Conservation (phyloP, 129 eudicot genomes). For the Ambrosia trifida region DNA sequence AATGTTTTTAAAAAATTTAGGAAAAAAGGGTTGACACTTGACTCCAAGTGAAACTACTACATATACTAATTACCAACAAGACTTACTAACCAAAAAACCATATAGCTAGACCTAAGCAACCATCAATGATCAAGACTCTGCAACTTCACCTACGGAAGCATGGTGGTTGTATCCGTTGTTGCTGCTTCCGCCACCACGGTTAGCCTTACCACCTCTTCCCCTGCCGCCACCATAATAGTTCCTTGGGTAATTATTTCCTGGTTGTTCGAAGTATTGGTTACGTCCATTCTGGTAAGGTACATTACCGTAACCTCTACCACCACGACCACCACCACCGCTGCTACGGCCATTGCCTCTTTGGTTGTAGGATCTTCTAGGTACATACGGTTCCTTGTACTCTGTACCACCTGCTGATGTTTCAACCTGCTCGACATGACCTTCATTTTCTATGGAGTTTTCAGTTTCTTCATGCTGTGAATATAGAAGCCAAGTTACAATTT, state of each 20-base stretch:
- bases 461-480: slow-evolving; percentile 46
- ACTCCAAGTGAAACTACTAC: slow-evolving; percentile 29
- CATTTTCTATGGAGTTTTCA: slow-evolving; percentile 44
- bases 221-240: slow-evolving; percentile 52
- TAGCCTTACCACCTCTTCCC: slow-evolving; percentile 62
- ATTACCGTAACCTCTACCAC: slow-evolving; percentile 63
- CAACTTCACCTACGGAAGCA: slow-evolving; percentile 36
- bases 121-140: slow-evolving; percentile 34
- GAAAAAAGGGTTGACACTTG: slow-evolving; percentile 18
- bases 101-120: not conserved
- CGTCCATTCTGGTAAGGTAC: slow-evolving; percentile 80
- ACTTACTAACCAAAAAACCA: slow-evolving; percentile 13
- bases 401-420: slow-evolving; percentile 35
- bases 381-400: slow-evolving; percentile 55
- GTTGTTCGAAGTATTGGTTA: slow-evolving; percentile 64
- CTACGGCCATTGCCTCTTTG: slow-evolving; percentile 61
- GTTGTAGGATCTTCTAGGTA: slow-evolving; percentile 46
- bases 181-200: slow-evolving; percentile 31
- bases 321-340: slow-evolving; percentile 43
- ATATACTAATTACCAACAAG: slow-evolving; percentile 41
- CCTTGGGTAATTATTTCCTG: slow-evolving; percentile 59
- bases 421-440: slow-evolving; percentile 33
- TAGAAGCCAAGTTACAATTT: too few relatives aligned
- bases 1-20: not conserved
- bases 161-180: slow-evolving; percentile 39